Evolutionary conservation across 75 land plant genomes (phyloP).

Genomic region (Cupressus sempervirens): DNA sequence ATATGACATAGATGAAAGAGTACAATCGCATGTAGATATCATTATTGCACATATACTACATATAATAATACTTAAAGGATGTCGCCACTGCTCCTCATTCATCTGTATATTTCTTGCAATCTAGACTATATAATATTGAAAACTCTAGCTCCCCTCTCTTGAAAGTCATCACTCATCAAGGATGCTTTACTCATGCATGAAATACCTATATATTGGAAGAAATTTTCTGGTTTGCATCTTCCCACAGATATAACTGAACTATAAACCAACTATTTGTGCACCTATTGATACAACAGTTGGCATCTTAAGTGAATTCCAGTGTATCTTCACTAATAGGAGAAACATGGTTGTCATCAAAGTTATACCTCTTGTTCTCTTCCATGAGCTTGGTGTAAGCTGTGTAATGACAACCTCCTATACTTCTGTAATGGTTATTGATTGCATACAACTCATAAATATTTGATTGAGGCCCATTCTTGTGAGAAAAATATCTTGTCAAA

Average conservation of each 20-base stretch:
- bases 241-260: background rate
- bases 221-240: background rate
- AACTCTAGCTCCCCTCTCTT: background rate
- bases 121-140: background rate
- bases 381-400: constrained; percentile 63
- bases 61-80: too few relatives aligned
- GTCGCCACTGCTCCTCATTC: too few relatives aligned
- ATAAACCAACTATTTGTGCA: background rate
- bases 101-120: background rate
- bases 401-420: constrained; percentile 90
- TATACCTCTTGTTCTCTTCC: constrained; percentile 62
- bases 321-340: constrained; percentile 40
- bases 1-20: too few relatives aligned
- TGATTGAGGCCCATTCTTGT: constrained; percentile 20
- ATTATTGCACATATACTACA: too few relatives aligned
- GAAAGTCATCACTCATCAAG: background rate
- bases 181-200: background rate
- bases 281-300: background rate
- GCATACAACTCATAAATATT: constrained; percentile 68
- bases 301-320: background rate
- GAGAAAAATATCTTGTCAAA: constrained; percentile 42
- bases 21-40: too few relatives aligned
- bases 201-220: background rate
- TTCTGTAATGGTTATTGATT: constrained; percentile 83
- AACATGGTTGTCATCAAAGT: constrained; percentile 74